A percentile compares a stretch with the other conserved stretches of the same genome.
Conservation (phyloP, 306 rosid genomes). For the Casuarina equisetifolia region DNA sequence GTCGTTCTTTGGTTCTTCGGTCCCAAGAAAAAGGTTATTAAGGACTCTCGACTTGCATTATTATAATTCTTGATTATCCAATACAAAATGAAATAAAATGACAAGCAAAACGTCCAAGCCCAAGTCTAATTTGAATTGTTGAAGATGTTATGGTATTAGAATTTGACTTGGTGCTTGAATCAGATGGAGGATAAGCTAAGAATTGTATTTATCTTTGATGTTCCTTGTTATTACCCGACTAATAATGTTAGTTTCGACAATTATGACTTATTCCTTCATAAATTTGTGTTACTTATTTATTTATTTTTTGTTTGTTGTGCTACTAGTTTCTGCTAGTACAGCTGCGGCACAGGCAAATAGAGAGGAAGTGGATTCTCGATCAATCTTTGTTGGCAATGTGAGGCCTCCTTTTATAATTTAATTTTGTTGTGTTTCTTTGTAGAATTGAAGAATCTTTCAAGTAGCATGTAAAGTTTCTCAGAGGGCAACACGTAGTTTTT, state of each 20-base stretch:
- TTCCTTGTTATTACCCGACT: background rate
- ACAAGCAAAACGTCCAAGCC: background rate
- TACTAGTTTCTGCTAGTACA: conserved; percentile 60
- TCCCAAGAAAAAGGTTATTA: background rate
- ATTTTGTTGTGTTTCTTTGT: background rate
- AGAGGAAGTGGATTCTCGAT: conserved; percentile 81
- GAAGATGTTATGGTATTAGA: background rate
- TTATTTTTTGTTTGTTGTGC: background rate
- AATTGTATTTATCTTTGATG: background rate
- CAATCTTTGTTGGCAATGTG: conserved; percentile 90
- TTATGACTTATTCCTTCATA: background rate
- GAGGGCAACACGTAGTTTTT: background rate
- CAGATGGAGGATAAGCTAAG: background rate
- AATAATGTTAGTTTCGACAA: background rate
- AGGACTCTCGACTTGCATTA: background rate
- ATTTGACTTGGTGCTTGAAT: background rate
- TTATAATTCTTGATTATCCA: background rate
- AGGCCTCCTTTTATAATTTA: conserved; percentile 28
- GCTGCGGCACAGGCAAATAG: conserved; percentile 62
- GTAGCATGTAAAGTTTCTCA: too few species aligned
- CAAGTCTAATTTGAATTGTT: background rate
- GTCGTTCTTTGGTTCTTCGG: background rate
- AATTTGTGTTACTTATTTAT: background rate
- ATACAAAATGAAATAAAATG: background rate
- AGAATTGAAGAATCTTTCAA: background rate